Evolutionary conservation across 164 flowering plant genomes (phyloP).

Genomic region (Chloranthus sessilifolius): DNA sequence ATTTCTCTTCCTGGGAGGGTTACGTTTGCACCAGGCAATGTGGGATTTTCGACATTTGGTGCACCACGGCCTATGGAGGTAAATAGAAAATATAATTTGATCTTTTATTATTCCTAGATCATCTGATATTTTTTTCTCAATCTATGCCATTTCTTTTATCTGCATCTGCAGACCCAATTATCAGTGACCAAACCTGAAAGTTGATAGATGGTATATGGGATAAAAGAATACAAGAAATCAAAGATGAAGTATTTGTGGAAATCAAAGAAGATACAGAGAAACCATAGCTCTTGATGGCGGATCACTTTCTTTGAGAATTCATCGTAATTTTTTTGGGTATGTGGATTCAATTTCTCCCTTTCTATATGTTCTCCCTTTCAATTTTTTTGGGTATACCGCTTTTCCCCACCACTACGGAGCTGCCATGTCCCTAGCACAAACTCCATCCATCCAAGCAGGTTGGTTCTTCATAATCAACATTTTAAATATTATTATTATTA

Average conservation of each 20-base stretch:
- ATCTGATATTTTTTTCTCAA: neutral
- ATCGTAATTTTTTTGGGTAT: too few relatives aligned
- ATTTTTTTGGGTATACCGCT: too few relatives aligned
- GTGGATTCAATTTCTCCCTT: too few relatives aligned
- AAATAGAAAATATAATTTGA: constrained; percentile 1
- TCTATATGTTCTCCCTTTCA: too few relatives aligned
- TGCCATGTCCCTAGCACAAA: too few relatives aligned
- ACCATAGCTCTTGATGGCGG: constrained; percentile 69
- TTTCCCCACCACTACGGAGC: too few relatives aligned
- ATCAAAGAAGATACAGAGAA: constrained; percentile 56
- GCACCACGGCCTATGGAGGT: constrained; percentile 96
- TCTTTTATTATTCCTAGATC: neutral
- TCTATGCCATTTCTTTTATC: neutral
- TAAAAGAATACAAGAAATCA: constrained; percentile 69
- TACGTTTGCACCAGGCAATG: constrained; percentile 92
- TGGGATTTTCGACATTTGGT: constrained; percentile 88
- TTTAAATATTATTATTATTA: too few relatives aligned
- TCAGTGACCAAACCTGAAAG: constrained; percentile 92
- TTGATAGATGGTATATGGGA: constrained; percentile 85
- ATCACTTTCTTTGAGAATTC: constrained; percentile 56
- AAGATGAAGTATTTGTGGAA: constrained; percentile 37
- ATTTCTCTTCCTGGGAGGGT: constrained; percentile 83
- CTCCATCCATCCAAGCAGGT: too few relatives aligned
- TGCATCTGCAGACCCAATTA: constrained; percentile 57
- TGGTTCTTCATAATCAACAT: too few relatives aligned